Evolutionary conservation across 768 basidiomycete species (phyloP).

Genomic region (Royoungia palumana): DNA sequence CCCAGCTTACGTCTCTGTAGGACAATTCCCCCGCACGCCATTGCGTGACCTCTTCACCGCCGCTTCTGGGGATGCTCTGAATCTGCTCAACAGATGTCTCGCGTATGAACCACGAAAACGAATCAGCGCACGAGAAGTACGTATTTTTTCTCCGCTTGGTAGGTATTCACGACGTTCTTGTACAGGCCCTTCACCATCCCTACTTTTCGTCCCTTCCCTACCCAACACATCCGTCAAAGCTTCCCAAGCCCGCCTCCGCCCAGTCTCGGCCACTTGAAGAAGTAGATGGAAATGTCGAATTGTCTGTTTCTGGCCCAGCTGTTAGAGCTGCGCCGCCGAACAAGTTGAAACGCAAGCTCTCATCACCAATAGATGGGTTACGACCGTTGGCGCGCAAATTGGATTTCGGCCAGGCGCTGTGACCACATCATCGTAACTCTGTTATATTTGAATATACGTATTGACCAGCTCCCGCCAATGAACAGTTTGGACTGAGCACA

Average conservation of each 20-base stretch:
- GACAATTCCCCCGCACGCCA: constrained; percentile 79
- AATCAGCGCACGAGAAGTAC: constrained; percentile 73
- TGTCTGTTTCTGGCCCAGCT: constrained; percentile 45
- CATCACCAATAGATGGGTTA: constrained; percentile 48
- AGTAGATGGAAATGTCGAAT: constrained; percentile 69
- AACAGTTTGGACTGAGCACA: neutral
- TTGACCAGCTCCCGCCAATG: constrained; percentile 4
- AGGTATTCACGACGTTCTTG: neutral
- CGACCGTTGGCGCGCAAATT: constrained; percentile 67
- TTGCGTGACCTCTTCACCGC: constrained; percentile 89
- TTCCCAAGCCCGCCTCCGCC: constrained; percentile 66
- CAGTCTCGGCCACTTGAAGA: constrained; percentile 67
- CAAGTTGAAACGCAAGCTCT: constrained; percentile 67
- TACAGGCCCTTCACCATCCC: constrained; percentile 77
- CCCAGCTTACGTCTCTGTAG: constrained; percentile 85
- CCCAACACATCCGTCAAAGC: constrained; percentile 83
- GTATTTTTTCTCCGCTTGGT: constrained; percentile 21
- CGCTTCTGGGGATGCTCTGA: constrained; percentile 80
- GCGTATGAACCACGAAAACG: constrained; percentile 84
- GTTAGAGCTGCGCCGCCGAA: constrained; percentile 51
- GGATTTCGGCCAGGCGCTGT: constrained; percentile 56
- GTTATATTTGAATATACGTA: constrained; percentile 6
- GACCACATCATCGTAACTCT: neutral
- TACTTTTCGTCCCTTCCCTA: constrained; percentile 87
- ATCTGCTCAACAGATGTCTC: constrained; percentile 75